A percentile compares a stretch with the other conserved stretches of the same genome.
Conservation (phyloP, 2,329 filamentous ascomycete species). For the Pseudogymnoascus sp. region DNA sequence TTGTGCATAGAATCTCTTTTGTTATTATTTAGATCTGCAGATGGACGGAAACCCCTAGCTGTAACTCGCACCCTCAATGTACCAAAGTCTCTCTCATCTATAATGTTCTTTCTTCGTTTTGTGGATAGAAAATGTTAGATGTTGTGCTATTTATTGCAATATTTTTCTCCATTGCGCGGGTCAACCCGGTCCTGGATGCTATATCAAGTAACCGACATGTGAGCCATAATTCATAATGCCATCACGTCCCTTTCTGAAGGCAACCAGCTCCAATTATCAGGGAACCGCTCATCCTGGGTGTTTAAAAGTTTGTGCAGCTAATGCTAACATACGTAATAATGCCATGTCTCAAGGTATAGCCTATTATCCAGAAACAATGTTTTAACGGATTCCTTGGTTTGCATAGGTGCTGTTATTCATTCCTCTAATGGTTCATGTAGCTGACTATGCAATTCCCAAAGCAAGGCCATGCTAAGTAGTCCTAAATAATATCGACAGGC, state of each 20-base stretch:
- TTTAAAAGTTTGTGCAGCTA: neutral
- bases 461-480: neutral
- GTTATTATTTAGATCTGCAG: constrained; percentile 9
- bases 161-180: neutral
- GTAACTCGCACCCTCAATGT: constrained; percentile 9
- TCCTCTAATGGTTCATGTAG: neutral
- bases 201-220: neutral
- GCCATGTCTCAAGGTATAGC: neutral
- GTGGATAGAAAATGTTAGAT: constrained; percentile 8
- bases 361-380: too few species aligned
- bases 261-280: neutral
- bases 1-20: constrained; percentile 10
- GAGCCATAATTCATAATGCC: neutral
- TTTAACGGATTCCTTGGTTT: neutral
- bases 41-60: constrained; percentile 8
- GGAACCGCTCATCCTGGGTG: neutral
- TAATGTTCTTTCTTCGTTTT: constrained; percentile 8
- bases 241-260: neutral
- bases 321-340: too few species aligned
- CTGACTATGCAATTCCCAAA: neutral
- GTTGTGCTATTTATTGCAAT: constrained; percentile 8
- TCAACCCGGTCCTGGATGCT: neutral
- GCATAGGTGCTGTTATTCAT: neutral
- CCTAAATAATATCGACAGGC: neutral
- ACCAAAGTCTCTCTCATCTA: constrained; percentile 9